Evolutionary conservation across 2,329 filamentous ascomycete species (phyloP), one percentile per base, ranked within the genome.

Genomic region (Phialophora chinensis): DNA sequence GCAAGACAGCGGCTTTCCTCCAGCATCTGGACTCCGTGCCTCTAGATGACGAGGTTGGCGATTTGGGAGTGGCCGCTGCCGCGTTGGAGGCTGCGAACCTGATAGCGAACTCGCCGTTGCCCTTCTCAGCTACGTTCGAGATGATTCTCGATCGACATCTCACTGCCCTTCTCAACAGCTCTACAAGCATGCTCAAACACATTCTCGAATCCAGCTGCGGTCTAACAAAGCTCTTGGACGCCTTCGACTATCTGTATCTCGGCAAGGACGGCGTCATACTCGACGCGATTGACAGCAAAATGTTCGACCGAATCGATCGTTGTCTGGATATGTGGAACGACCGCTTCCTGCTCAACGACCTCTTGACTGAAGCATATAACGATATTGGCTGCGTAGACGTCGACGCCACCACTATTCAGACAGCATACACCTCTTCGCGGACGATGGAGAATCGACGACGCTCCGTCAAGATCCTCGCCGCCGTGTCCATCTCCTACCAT

Each of bases 271-370:
- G 92, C 1, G 85, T 87, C 0, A 80, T 88, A 0, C 86, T 90
- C 1, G 85, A 90, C 55, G 78, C 80, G 0, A 89, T 97, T 71
- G 86, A 90, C 12, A 83, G 84, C 29, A 85, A 85, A 12, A 77
- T 97, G 1, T 97, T 97, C 74, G 86, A 89, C 63, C 88, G 90
- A 57, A 85, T 97, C 53, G 91, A 95, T 71, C 82, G 77, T 57
- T 79, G 79, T 12, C 77, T 83, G 80, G 74, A 77, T 74, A 78
- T 78, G 42, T 97, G 93, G 93, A 89, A 90, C 68, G 92, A 97
- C 75, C 87, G 88, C 23, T 96, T 94, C 74, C 84, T 90, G 0
- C 81, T 97, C 31, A 95, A 91, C 0, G 91, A 93, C 71, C 79
- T 92, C 1, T 88, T 90, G 0, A 90, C 92, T 65, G 88, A 89